These are phyloP conservation scores for Talaromyces ruber DNA, from an alignment of 495 filamentous ascomycete species.

Conservation along the genomic window DNA sequence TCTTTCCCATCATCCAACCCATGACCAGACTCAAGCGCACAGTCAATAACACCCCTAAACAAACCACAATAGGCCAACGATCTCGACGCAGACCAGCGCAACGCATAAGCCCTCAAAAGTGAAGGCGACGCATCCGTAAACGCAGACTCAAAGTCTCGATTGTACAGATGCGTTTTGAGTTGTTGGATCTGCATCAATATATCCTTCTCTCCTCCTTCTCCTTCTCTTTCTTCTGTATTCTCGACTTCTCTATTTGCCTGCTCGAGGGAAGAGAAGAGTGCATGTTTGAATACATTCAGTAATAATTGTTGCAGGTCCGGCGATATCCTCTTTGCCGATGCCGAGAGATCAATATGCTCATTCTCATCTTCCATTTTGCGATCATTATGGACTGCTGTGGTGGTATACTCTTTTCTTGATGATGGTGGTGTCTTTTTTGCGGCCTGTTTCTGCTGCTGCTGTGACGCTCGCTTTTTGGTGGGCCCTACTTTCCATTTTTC, in stretches of 20 bases:
- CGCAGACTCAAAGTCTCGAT: slow-evolving; percentile 71
- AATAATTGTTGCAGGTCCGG: slow-evolving; percentile 59
- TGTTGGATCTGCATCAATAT: slow-evolving; percentile 56
- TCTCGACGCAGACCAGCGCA: slow-evolving; percentile 77
- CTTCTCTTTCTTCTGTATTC: neutral
- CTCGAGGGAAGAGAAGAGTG: slow-evolving; percentile 38
- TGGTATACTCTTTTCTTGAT: neutral
- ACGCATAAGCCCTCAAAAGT: slow-evolving; percentile 68
- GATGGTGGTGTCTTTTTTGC: neutral
- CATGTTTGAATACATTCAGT: slow-evolving; percentile 64
- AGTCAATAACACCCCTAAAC: slow-evolving; percentile 30
- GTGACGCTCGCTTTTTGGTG: slow-evolving; percentile 6
- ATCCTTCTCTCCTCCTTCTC: slow-evolving; percentile 14
- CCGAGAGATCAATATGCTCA: slow-evolving; percentile 8
- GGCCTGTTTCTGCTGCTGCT: slow-evolving; percentile 7
- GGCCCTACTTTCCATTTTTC: neutral
- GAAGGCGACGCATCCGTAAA: slow-evolving; percentile 57
- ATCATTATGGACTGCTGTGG: neutral
- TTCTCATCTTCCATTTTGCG: neutral
- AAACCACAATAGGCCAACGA: slow-evolving; percentile 71
- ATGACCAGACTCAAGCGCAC: slow-evolving; percentile 3
- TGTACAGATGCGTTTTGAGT: slow-evolving; percentile 75
- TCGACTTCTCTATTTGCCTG: slow-evolving; percentile 15
- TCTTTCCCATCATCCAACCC: neutral
- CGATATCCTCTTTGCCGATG: slow-evolving; percentile 21